A percentile compares a stretch with the other conserved stretches of the same genome.
Evolutionary conservation across 768 basidiomycete species (phyloP).

Genomic region (Boletus eberwhitei): DNA sequence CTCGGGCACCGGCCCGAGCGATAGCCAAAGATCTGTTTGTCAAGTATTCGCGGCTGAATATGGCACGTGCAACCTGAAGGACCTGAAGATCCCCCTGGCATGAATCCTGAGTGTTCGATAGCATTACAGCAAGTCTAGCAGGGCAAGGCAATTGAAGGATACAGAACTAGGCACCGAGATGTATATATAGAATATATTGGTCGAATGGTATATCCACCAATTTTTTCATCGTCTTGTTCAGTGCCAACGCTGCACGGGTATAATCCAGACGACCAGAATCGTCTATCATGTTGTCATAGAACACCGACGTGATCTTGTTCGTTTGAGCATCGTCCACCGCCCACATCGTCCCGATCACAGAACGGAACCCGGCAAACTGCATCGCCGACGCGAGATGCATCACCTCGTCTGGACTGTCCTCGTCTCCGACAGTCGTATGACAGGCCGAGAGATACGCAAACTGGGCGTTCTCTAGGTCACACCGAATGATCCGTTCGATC

Average conservation of each 20-base stretch:
- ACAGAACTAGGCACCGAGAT: neutral
- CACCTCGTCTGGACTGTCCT: slow-evolving; percentile 10
- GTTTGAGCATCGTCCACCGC: neutral
- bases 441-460: slow-evolving; percentile 27
- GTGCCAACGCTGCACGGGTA: neutral
- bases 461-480: slow-evolving; percentile 2
- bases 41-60: too few relatives aligned
- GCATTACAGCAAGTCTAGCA: neutral
- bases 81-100: neutral
- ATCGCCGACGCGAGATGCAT: slow-evolving; percentile 1
- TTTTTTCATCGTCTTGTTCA: neutral
- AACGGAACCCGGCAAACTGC: neutral
- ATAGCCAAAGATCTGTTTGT: too few relatives aligned
- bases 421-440: neutral
- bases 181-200: neutral
- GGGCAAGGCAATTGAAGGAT: neutral
- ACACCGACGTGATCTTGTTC: neutral
- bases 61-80: neutral
- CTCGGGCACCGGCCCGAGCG: too few relatives aligned
- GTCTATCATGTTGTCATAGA: neutral
- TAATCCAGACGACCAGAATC: neutral
- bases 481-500: slow-evolving; percentile 4
- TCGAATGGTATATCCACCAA: neutral
- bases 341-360: slow-evolving; percentile 2
- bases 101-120: neutral